phyloP scores from a whole-genome alignment of 306 rosid genomes.

The Fragaria vesca region DNA sequence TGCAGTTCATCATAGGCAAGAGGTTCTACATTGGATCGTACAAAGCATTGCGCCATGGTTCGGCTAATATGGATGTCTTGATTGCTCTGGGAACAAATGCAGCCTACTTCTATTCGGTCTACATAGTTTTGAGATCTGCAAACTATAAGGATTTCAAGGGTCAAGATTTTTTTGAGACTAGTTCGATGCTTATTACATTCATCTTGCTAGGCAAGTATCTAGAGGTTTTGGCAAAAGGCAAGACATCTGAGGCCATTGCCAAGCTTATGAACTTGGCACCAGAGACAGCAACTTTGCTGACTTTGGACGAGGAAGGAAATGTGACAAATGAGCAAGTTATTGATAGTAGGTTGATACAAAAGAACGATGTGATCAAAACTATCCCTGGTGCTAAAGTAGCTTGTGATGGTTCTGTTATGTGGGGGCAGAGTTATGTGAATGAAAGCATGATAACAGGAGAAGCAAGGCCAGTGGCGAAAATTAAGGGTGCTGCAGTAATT shows the following conservation, averaged over 20 bases:
- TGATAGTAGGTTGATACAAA: slow-evolving; percentile 62
- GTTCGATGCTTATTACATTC: slow-evolving; percentile 75
- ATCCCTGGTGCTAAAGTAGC: slow-evolving; percentile 76
- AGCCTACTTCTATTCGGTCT: slow-evolving; percentile 83
- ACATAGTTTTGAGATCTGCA: slow-evolving; percentile 58
- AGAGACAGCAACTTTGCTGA: slow-evolving; percentile 53
- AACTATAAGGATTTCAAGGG: slow-evolving; percentile 52
- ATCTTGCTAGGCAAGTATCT: slow-evolving; percentile 79
- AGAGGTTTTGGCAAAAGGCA: slow-evolving; percentile 81
- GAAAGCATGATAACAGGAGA: slow-evolving; percentile 96
- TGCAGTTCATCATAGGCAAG: slow-evolving; percentile 68
- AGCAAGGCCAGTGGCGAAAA: slow-evolving; percentile 56
- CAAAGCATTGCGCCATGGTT: slow-evolving; percentile 61
- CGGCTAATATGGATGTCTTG: slow-evolving; percentile 82
- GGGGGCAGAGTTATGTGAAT: slow-evolving; percentile 80
- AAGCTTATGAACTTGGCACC: slow-evolving; percentile 84
- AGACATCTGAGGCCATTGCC: slow-evolving; percentile 80
- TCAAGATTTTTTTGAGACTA: slow-evolving; percentile 81
- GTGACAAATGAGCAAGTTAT: slow-evolving; percentile 51
- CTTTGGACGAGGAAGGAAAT: slow-evolving; percentile 46
- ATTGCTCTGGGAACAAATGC: slow-evolving; percentile 84
- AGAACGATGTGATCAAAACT: slow-evolving; percentile 64
- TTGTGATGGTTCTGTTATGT: slow-evolving; percentile 60
- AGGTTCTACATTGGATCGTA: slow-evolving; percentile 72
- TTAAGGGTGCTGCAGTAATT: slow-evolving; percentile 60